phyloP scores from a whole-genome alignment of 2,329 filamentous ascomycete genomes.

The Botrytis elliptica region DNA sequence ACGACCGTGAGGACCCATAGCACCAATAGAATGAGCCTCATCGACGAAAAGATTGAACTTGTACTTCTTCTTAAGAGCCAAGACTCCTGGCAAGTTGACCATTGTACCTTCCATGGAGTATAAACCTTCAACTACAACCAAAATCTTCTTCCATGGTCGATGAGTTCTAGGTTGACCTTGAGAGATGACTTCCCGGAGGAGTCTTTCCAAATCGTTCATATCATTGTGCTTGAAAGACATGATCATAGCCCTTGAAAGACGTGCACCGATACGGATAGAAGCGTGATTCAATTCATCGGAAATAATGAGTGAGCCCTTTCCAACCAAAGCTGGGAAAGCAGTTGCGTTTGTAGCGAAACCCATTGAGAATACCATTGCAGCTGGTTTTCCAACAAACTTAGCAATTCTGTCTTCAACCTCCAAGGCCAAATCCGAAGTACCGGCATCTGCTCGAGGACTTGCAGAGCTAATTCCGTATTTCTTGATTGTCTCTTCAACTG shows the following conservation, averaged over 20 bases:
- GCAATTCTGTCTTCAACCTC: slow-evolving; percentile 92
- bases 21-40: slow-evolving; percentile 94
- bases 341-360: slow-evolving; percentile 95
- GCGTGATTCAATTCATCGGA: slow-evolving; percentile 98
- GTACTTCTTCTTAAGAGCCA: slow-evolving; percentile 89
- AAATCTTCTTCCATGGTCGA: slow-evolving; percentile 97
- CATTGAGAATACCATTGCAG: slow-evolving; percentile 98
- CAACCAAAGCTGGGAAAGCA: slow-evolving; percentile 86
- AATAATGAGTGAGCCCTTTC: slow-evolving; percentile 90
- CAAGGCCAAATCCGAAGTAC: slow-evolving; percentile 80
- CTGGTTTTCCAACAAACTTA: slow-evolving; percentile 88
- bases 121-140: slow-evolving; percentile 92
- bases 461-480: slow-evolving; percentile 82
- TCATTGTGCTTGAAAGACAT: slow-evolving; percentile 98
- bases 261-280: slow-evolving; percentile 91
- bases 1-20: slow-evolving; percentile 80
- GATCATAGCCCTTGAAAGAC: slow-evolving; percentile 92
- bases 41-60: slow-evolving; percentile 96
- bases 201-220: slow-evolving; percentile 80
- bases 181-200: slow-evolving; percentile 87
- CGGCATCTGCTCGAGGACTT: slow-evolving; percentile 79
- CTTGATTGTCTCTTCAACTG: slow-evolving; percentile 79
- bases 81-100: slow-evolving; percentile 90
- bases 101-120: slow-evolving; percentile 99
- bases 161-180: slow-evolving; percentile 98